phyloP scores from a whole-genome alignment of 202 grass and related monocot genomes.

The Brachypodium distachyon region DNA sequence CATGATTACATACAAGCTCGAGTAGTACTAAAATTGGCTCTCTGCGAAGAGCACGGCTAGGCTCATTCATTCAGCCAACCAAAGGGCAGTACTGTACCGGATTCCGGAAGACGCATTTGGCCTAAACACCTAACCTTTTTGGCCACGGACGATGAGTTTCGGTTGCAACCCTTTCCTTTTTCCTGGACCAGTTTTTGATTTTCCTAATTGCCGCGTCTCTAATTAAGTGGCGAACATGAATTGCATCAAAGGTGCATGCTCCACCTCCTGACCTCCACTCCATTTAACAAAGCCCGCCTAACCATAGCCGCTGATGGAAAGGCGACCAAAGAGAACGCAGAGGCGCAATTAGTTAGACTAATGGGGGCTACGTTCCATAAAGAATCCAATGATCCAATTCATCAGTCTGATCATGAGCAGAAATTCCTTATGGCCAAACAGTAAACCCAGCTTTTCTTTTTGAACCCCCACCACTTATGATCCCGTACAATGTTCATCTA shows the following conservation, averaged over 20 bases:
- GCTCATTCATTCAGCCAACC: too few relatives aligned
- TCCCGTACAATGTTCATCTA: neutral
- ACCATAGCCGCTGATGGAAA: slow-evolving; percentile 32
- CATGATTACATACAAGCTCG: neutral
- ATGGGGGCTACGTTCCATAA: neutral
- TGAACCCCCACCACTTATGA: neutral
- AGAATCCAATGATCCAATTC: neutral
- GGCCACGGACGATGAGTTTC: neutral
- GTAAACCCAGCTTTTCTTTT: neutral
- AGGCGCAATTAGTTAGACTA: neutral
- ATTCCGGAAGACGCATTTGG: neutral
- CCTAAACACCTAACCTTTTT: neutral
- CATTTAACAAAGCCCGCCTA: slow-evolving; percentile 21
- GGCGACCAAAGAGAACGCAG: neutral
- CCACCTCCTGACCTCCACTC: neutral
- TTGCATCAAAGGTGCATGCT: slow-evolving; percentile 6
- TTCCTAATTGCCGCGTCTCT: slow-evolving; percentile 7
- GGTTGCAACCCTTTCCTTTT: neutral
- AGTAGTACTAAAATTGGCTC: too few relatives aligned
- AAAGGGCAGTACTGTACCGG: too few relatives aligned
- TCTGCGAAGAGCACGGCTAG: neutral
- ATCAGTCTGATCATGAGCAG: neutral
- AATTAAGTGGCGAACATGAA: slow-evolving; percentile 1
- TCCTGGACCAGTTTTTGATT: slow-evolving; percentile 3
- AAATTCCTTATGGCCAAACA: neutral